A percentile compares a stretch with the other conserved stretches of the same genome.
Conservation (phyloP, 352 stramenopile genomes). For the Phytopythium oedochilum region DNA sequence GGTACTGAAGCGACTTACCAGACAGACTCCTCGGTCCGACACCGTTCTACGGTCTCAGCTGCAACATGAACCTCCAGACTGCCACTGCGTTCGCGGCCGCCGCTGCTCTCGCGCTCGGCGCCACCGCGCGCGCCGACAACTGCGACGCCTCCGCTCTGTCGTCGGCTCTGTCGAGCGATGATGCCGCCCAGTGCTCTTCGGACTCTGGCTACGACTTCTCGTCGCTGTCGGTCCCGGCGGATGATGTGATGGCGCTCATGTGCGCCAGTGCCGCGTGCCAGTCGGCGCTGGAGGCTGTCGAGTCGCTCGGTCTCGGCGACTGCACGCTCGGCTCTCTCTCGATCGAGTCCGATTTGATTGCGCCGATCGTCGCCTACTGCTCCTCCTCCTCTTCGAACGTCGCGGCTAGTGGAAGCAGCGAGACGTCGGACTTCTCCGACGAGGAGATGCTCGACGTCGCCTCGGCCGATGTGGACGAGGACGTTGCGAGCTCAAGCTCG, state of each 20-base stretch:
- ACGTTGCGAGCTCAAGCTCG: background rate
- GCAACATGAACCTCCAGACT: slow-evolving; percentile 22
- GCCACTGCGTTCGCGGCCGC: slow-evolving; percentile 7
- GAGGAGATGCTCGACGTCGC: slow-evolving; percentile 4
- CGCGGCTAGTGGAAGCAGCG: slow-evolving; percentile 8
- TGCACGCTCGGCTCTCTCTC: slow-evolving; percentile 25
- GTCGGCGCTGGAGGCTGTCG: slow-evolving; percentile 18
- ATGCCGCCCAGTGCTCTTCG: slow-evolving; percentile 16
- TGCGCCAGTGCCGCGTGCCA: slow-evolving; percentile 23
- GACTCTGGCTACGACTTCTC: slow-evolving; percentile 26
- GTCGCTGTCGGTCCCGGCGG: slow-evolving; percentile 11
- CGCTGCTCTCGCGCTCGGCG: slow-evolving; percentile 6
- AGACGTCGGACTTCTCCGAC: background rate
- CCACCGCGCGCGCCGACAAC: slow-evolving; percentile 14
- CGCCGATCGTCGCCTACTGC: slow-evolving; percentile 24
- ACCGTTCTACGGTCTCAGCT: background rate
- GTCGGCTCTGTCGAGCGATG: slow-evolving; percentile 9
- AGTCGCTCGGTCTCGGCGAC: slow-evolving; percentile 19
- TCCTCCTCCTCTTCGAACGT: slow-evolving; percentile 10
- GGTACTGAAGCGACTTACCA: too few relatives aligned
- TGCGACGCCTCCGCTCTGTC: slow-evolving; percentile 20
- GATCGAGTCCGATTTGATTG: slow-evolving; percentile 24
- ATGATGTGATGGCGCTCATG: slow-evolving; percentile 14
- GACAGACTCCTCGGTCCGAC: background rate
- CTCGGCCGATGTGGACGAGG: background rate